Evolutionary conservation across 2,329 filamentous ascomycete genomes (phyloP), one percentile per base, ranked within the genome.

Genomic region (Cordyceps javanica): DNA sequence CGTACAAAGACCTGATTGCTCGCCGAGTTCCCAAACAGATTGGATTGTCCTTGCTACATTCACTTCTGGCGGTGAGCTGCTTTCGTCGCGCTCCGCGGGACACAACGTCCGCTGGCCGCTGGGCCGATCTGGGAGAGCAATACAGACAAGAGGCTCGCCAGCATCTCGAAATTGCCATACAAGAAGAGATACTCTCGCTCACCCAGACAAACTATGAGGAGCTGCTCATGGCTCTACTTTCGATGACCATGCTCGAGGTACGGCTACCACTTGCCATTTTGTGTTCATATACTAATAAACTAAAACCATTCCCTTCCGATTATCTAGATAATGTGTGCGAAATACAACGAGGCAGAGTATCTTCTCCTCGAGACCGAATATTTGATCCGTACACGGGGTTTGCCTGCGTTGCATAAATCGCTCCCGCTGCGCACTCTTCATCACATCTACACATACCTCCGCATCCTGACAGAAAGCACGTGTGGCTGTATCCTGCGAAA

Each of bases 261-360:
- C n/a, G 30, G 2, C 21, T 10, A 9, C n/a, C 36, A 6, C 9
- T 16, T 39, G 21, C n/a, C 13, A 1, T 5, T 14, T 21, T 23
- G 30, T 8, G 19, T 34, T 14, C 14, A 4, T 25, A 14, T 16
- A 1, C 7, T 9, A 14, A 45, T 13, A 45, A 8, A 28, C 42
- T 16, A n/a, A 38, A 9, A 13, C 16, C 36, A 9, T 5, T 44
- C 21, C 6, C 10, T 23, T 26, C 5, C 7, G 10, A 13, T n/a
- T 5, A 11, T 52, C 16, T 42, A 56, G 54, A 56, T 49, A 38
- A 16, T 36, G 25, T 28, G 26, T 26, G 54, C 41, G 25, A 32
- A 56, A 36, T 56, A 56, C 32, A 25, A 49, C 25, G 54, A 56
- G n/a, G 54, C 54, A 8, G 54, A 56, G 16, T n/a, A 56, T 23